Base-by-base conservation (phyloP, 805 yeast species). In the Komagataella pseudopastoris region DNA sequence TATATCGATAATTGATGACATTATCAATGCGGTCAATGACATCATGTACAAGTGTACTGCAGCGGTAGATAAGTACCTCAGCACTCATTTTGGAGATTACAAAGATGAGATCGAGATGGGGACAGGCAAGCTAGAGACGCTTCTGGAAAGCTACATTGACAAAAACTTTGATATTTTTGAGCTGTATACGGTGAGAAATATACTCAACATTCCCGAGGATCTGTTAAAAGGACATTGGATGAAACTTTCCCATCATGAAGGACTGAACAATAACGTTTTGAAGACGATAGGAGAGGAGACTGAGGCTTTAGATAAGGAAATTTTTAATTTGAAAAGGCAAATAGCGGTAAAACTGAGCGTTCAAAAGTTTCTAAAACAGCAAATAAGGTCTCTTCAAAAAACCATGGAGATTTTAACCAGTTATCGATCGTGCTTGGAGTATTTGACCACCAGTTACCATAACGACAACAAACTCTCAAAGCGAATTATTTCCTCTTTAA, bases 161-260 rank as follows among this genome's bases (percentile, higher is more conserved):
- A 74, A 74, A 57, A 86, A 86, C 61, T 89, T 88, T 63, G 97
- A 90, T 63, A 83, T 83, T 62, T 81, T 87, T 58, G 97, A 90
- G 66, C 68, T 88, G 39, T 90, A 90, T 64, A 77, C 86, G 2
- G 67, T 88, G 50, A 69, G 96, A 60, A 90, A 90, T 61, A 78
- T 90, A 10, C 71, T 90, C 51, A 76, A 75, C 10, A 69, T 90
- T 16, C 96, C 96, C 0, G 66, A 65, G 4, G 85, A 81, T 12
- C 68, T 87, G 39, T 71, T 84, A 0, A 74, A 74, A 3, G 76
- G 69, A 10, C 95, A 96, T 5, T 80, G 78, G 71, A 67, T 90
- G 51, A 65, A 83, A 49, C 67, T 89, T 49, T 74, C 73, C 49
- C 93, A 88, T 60, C 93, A 90, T 53, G 73, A 76, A 50, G 78